phyloP scores from a whole-genome alignment of 306 rosid genomes.

The Dryas drummondii region DNA sequence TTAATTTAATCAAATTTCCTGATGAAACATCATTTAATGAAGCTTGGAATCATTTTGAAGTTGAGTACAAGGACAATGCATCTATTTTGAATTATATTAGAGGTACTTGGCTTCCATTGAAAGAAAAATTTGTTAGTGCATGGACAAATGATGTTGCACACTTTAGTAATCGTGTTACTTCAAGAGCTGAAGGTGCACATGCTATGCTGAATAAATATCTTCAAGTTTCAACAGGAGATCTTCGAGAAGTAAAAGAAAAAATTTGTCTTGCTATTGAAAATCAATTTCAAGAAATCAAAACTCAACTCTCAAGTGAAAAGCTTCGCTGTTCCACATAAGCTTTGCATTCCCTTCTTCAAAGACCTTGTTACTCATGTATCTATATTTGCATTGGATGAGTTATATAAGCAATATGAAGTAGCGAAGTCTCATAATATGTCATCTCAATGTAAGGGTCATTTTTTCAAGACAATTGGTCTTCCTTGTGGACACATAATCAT shows the following conservation, averaged over 20 bases:
- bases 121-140: neutral
- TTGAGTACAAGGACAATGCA: neutral
- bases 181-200: neutral
- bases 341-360: neutral
- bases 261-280: neutral
- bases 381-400: neutral
- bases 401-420: neutral
- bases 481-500: no score
- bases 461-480: neutral
- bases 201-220: neutral
- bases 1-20: neutral
- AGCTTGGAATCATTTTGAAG: neutral
- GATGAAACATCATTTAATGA: neutral
- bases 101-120: neutral
- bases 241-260: neutral
- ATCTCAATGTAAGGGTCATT: neutral
- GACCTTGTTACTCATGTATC: neutral
- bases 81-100: neutral
- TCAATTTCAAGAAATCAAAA: neutral
- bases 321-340: neutral
- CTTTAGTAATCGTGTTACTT: neutral
- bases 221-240: conserved; percentile 4
- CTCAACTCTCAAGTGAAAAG: neutral
- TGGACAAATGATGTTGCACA: neutral
- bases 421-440: neutral